These are phyloP conservation scores for Cicer cuneatum DNA, from an alignment of 306 rosid species.

Conservation along the genomic window DNA sequence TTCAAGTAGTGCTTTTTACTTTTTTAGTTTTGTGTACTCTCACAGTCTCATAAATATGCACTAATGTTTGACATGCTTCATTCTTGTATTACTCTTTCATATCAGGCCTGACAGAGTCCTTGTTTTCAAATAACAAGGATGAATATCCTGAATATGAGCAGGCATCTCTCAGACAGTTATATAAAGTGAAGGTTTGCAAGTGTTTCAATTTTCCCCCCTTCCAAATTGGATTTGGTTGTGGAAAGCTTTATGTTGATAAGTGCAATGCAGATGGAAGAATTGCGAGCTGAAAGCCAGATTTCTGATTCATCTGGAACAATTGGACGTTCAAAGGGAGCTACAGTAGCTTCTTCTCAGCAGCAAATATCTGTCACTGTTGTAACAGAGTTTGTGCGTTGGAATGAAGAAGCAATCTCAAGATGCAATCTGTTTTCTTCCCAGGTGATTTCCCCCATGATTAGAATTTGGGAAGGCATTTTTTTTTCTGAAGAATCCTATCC, in stretches of 20 bases:
- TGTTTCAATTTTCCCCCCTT: slow-evolving; percentile 33
- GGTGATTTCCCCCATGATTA: slow-evolving; percentile 54
- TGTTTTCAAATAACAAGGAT: slow-evolving; percentile 92
- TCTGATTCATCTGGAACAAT: slow-evolving; percentile 87
- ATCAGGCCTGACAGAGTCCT: slow-evolving; percentile 91
- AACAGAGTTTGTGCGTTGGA: slow-evolving; percentile 98
- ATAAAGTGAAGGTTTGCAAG: slow-evolving; percentile 80
- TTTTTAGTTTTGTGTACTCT: slow-evolving; percentile 36
- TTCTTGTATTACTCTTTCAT: slow-evolving; percentile 34
- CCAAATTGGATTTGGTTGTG: slow-evolving; percentile 37
- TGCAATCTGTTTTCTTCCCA: slow-evolving; percentile 93
- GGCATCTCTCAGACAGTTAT: slow-evolving; percentile 91
- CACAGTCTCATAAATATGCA: slow-evolving; percentile 29
- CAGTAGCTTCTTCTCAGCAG: slow-evolving; percentile 78
- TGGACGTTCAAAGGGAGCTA: slow-evolving; percentile 90
- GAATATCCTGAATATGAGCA: slow-evolving; percentile 96
- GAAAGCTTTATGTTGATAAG: slow-evolving; percentile 34
- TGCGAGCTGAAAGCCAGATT: slow-evolving; percentile 78
- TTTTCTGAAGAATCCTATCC: background rate
- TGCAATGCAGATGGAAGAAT: slow-evolving; percentile 81
- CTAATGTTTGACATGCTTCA: slow-evolving; percentile 16
- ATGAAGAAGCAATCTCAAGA: slow-evolving; percentile 97
- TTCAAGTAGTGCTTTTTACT: slow-evolving; percentile 26
- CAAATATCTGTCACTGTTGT: slow-evolving; percentile 98
- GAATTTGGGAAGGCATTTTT: slow-evolving; percentile 28